These are phyloP conservation scores for Flagelloscypha sp. DNA, from an alignment of 768 basidiomycete species.

Conservation along the genomic window DNA sequence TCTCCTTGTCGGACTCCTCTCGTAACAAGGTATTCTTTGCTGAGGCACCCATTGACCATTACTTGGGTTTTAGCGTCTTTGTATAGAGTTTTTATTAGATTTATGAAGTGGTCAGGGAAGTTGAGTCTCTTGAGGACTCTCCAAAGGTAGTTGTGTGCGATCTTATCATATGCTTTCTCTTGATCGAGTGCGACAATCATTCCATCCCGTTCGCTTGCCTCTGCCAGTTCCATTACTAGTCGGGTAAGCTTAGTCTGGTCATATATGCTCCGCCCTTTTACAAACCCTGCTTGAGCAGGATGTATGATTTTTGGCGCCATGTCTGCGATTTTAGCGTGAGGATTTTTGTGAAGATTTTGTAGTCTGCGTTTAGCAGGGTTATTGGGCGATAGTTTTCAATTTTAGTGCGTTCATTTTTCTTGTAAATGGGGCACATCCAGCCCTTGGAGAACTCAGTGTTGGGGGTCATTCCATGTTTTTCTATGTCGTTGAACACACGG, in stretches of 20 bases:
- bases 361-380: conserved; percentile 21
- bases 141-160: conserved; percentile 11
- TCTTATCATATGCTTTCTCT: conserved; percentile 11
- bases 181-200: conserved; percentile 4
- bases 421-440: conserved; percentile 20
- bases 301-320: conserved; percentile 12
- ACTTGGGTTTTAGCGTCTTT: conserved; percentile 12
- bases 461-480: conserved; percentile 1
- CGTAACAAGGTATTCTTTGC: conserved; percentile 9
- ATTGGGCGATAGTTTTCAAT: conserved; percentile 17
- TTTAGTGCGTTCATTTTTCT: conserved; percentile 16
- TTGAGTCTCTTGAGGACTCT: conserved; percentile 1
- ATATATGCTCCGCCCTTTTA: conserved; percentile 14
- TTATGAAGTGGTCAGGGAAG: conserved; percentile 6
- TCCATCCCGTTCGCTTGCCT: conserved; percentile 10
- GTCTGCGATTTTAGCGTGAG: conserved; percentile 12
- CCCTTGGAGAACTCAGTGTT: conserved; percentile 11
- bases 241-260: conserved; percentile 16
- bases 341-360: conserved; percentile 22
- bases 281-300: conserved; percentile 21
- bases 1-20: conserved; percentile 27
- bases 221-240: conserved; percentile 8
- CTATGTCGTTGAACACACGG: conserved; percentile 10
- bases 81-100: conserved; percentile 13
- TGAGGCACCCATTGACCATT: conserved; percentile 17